Conservation (phyloP, 495 filamentous ascomycete species). For the Bryoglossum gracile region DNA sequence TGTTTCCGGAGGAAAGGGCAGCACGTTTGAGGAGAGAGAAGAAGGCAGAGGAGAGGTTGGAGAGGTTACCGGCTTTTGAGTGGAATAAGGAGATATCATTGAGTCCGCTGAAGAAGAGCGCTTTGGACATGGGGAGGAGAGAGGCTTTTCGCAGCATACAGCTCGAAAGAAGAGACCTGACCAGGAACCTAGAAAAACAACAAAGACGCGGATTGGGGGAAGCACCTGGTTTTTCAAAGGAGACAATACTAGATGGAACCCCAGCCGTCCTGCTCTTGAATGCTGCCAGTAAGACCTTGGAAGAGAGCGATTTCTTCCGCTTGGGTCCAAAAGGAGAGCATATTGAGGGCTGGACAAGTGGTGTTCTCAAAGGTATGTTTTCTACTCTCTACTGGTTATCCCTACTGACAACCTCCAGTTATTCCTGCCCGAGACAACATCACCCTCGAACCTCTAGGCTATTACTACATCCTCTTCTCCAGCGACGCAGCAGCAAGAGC, state of each 20-base stretch:
- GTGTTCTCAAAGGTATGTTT: conserved; percentile 27
- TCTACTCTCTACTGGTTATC: neutral
- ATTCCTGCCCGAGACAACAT: conserved; percentile 38
- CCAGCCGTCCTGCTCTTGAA: conserved; percentile 39
- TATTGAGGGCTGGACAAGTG: conserved; percentile 55
- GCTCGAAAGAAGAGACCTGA: too few relatives aligned
- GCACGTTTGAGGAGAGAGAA: neutral
- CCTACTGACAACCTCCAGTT: conserved; percentile 13
- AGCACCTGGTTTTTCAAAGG: neutral
- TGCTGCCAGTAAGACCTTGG: conserved; percentile 44
- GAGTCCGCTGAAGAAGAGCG: neutral
- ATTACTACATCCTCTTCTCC: conserved; percentile 59
- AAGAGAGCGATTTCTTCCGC: conserved; percentile 57
- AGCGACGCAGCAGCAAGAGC: conserved; percentile 42
- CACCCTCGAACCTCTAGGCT: conserved; percentile 44
- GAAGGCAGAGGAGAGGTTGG: conserved; percentile 10
- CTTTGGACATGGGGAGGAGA: neutral
- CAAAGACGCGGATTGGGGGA: neutral
- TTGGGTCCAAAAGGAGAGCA: conserved; percentile 51
- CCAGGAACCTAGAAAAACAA: neutral
- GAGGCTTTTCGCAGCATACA: conserved; percentile 5
- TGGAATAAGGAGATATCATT: conserved; percentile 7
- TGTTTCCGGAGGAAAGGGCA: conserved; percentile 47
- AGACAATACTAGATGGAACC: neutral
- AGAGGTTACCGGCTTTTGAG: conserved; percentile 20